Conservation (phyloP, 202 grass and related monocot genomes). For the Eragrostis tef region DNA sequence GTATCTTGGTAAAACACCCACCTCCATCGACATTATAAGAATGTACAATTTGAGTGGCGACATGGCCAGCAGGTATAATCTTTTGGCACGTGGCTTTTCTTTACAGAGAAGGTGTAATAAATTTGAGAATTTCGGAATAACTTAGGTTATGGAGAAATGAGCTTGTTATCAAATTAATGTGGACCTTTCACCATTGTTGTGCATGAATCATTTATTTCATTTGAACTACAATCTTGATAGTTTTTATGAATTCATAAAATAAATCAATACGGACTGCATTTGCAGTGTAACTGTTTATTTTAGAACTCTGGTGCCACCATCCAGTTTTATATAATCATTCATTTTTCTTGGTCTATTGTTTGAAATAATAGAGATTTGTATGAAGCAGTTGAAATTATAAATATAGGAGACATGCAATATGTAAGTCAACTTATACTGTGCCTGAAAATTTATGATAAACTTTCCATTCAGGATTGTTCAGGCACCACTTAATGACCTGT, state of each 20-base stretch:
- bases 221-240: neutral
- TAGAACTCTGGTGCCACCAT: slow-evolving; percentile 1
- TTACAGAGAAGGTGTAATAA: neutral
- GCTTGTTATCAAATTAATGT: slow-evolving; percentile 9
- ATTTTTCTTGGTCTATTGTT: slow-evolving; percentile 17
- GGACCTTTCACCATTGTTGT: neutral
- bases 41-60: slow-evolving; percentile 88
- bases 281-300: neutral
- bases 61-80: slow-evolving; percentile 64
- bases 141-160: neutral
- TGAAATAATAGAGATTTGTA: slow-evolving; percentile 24
- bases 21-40: slow-evolving; percentile 77
- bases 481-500: slow-evolving; percentile 63
- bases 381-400: slow-evolving; percentile 23
- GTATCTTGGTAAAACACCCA: slow-evolving; percentile 66
- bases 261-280: neutral
- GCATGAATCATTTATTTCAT: neutral
- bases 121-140: neutral
- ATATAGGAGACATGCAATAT: neutral
- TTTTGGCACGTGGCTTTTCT: slow-evolving; percentile 20
- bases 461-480: slow-evolving; percentile 75
- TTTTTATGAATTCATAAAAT: neutral
- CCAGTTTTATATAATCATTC: slow-evolving; percentile 17
- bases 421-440: slow-evolving; percentile 6
- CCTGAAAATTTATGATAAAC: slow-evolving; percentile 38